phyloP scores from a whole-genome alignment of 495 filamentous ascomycete species.

The Hyphodiscus hymeniophilus region DNA sequence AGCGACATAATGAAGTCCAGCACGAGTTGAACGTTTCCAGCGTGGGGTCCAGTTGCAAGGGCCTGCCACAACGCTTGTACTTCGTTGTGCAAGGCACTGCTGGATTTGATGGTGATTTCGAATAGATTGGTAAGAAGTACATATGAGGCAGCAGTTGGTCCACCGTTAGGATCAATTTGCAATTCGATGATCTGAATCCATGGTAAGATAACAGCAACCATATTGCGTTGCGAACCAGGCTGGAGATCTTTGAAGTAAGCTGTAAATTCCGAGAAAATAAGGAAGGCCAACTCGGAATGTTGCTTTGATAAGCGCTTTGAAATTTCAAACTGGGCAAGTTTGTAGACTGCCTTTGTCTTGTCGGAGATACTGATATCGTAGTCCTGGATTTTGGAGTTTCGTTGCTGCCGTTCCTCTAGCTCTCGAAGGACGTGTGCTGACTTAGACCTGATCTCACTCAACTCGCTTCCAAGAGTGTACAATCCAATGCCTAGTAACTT shows the following conservation, averaged over 20 bases:
- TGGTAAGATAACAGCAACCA: slow-evolving; percentile 87
- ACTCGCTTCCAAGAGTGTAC: slow-evolving; percentile 85
- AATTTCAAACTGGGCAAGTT: slow-evolving; percentile 92
- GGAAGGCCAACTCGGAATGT: slow-evolving; percentile 81
- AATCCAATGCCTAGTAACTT: slow-evolving; percentile 78
- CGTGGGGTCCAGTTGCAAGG: slow-evolving; percentile 84
- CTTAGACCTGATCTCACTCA: slow-evolving; percentile 78
- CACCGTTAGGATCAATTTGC: slow-evolving; percentile 88
- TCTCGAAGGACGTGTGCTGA: slow-evolving; percentile 76
- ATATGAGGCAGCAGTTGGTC: slow-evolving; percentile 82
- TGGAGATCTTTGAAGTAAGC: slow-evolving; percentile 80
- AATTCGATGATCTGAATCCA: slow-evolving; percentile 95
- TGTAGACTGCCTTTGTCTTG: slow-evolving; percentile 96
- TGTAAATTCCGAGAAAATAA: slow-evolving; percentile 91
- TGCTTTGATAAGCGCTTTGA: slow-evolving; percentile 84
- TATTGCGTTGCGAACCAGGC: slow-evolving; percentile 77
- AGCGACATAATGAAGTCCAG: slow-evolving; percentile 92
- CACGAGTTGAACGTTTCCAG: slow-evolving; percentile 90
- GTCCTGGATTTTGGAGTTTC: slow-evolving; percentile 85
- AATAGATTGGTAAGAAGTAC: slow-evolving; percentile 93
- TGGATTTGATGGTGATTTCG: slow-evolving; percentile 90
- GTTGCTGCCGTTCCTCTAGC: slow-evolving; percentile 76
- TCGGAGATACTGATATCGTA: slow-evolving; percentile 98
- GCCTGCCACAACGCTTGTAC: slow-evolving; percentile 98
- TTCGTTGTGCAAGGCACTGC: slow-evolving; percentile 84